Conservation (phyloP, 192 early-diverging fungal species). For the Neocallimastix lanati region DNA sequence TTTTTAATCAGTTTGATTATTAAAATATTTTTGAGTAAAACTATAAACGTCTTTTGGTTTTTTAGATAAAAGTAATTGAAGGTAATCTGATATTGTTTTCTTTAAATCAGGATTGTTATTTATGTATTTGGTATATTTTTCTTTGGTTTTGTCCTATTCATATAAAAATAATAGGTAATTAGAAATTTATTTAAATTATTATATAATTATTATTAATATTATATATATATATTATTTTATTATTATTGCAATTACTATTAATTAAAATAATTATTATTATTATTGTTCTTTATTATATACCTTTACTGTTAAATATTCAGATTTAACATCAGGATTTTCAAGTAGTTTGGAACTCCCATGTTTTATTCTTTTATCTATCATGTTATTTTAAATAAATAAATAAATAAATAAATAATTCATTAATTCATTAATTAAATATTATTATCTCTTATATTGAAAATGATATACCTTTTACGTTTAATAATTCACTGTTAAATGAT, state of each 20-base stretch:
- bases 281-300: too few relatives aligned
- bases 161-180: too few relatives aligned
- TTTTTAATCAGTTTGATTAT: not conserved
- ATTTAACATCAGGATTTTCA: not conserved
- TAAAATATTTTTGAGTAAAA: not conserved
- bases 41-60: not conserved
- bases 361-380: too few relatives aligned
- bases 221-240: too few relatives aligned
- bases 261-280: too few relatives aligned
- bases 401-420: too few relatives aligned
- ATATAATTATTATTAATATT: too few relatives aligned
- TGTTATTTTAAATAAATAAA: too few relatives aligned
- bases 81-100: not conserved
- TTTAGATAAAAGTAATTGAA: not conserved
- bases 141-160: not conserved
- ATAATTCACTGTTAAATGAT: not conserved
- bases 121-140: not conserved
- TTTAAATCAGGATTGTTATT: not conserved
- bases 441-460: too few relatives aligned
- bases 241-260: too few relatives aligned
- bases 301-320: not conserved
- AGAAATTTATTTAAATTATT: too few relatives aligned
- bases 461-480: not conserved
- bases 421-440: too few relatives aligned
- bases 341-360: not conserved